Evolutionary conservation across 2,329 filamentous ascomycete genomes (phyloP), one percentile per base, ranked within the genome.

Genomic region (Phyllachora maydis): DNA sequence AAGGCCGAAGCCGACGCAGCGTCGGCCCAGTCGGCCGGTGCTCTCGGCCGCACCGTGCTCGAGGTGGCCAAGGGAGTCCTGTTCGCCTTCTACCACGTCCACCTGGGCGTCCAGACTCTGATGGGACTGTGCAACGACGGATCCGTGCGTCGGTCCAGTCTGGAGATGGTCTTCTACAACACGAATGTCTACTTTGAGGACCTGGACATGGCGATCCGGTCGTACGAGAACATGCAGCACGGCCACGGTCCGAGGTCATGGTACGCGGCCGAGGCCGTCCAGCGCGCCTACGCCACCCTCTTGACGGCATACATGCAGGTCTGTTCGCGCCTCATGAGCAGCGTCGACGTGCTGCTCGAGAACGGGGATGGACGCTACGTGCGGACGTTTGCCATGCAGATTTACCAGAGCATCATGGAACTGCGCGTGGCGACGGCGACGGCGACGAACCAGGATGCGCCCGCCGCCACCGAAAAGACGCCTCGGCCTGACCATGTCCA

Each of bases 381-480:
- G 37, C 63, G 66, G 22, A 66, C 63, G 3, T 56, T 72, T 30
- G 43, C 72, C 32, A 53, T 69, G 43, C 52, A 63, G 27, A 48
- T 72, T 2, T 72, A 68, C 40, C 68, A 70, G 31, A 69, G 65
- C 40, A 64, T 70, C 28, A 70, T 66, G 54, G 66, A 72, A 39
- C 52, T 72, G 20, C 57, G 65, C 6, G 60, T 61, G 4, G 56
- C n/a, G 41, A 48, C 20, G 11, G 14, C 20, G 4, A 13, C 14
- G 11, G n/a, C n/a, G n/a, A n/a, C n/a, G n/a, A n/a, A n/a, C n/a
- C n/a, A n/a, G n/a, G n/a, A n/a, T n/a, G n/a, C n/a, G n/a, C n/a
- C n/a, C n/a, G n/a, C n/a, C n/a, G n/a, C n/a, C n/a, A n/a, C n/a
- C n/a, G n/a, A n/a, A n/a, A n/a, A n/a, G n/a, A n/a, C n/a, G n/a